Base-by-base conservation (phyloP, 2,329 filamentous ascomycete genomes). In the Fusarium chuoi region DNA sequence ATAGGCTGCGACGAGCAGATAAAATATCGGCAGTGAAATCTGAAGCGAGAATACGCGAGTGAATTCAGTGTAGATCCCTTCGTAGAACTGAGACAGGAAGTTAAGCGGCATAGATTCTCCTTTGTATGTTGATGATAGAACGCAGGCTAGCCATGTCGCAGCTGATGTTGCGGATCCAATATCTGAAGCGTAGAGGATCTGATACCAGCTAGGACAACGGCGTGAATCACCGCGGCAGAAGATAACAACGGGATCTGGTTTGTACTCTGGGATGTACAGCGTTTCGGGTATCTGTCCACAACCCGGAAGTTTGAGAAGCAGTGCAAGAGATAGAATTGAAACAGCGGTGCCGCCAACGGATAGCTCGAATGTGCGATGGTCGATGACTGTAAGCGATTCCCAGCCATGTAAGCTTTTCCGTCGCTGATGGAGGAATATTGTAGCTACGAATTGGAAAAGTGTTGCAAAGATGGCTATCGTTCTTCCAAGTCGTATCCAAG, bases 341-440 rank as follows among this genome's bases (percentile, higher is more conserved):
- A 62, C 61, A 15, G 28, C 12, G 13, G 52, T 61, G 2, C 70
- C 66, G 2, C 70, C 70, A 6, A 67, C 26, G 1, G 70, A 39
- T 4, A 73, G 39, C 36, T 73, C 70, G 4, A 73, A 73, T 13
- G 60, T 59, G 6, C 60, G 65, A 11, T 73, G 52, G 5, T 73
- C 70, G 5, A 68, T 9, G 1, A 73, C 44, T 11, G 65, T 52
- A 1, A 73, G 61, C 5, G 65, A 44, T 2, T 70, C 56, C 56
- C 44, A 45, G 6, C 65, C 70, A 6, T 56, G 18, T 2, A 62
- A 11, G 2, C 33, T 15, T 3, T 52, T 35, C 9, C 65, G 62
- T 9, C 65, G 46, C 8, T n/a, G 51, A 2, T 73, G 56, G 7
- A 73, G 39, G 7, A 73, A 65, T 4, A 73, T 45, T 3, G 70